Evolutionary conservation across 495 filamentous ascomycete species (phyloP).

Genomic region (Trichocladium uniseriatum): DNA sequence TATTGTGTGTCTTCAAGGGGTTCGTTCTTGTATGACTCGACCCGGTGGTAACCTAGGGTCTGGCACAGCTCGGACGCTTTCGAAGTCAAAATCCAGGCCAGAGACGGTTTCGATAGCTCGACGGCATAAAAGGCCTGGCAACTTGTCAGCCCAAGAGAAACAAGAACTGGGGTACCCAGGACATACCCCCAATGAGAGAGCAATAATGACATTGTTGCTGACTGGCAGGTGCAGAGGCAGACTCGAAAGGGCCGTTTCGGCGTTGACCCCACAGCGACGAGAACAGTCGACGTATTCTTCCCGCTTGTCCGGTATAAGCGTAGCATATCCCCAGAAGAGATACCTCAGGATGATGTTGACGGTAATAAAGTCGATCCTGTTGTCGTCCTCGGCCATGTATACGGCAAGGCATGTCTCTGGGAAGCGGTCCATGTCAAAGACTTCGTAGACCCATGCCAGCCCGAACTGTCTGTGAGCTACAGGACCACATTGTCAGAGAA

Average conservation of each 20-base stretch:
- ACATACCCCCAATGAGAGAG: constrained; percentile 46
- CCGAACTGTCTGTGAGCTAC: not conserved
- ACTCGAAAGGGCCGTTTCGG: constrained; percentile 47
- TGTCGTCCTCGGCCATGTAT: constrained; percentile 48
- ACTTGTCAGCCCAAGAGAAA: not conserved
- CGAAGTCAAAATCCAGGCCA: constrained; percentile 50
- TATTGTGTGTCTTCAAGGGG: constrained; percentile 17
- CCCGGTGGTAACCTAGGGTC: constrained; percentile 52
- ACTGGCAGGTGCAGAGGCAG: constrained; percentile 49
- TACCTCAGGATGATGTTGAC: constrained; percentile 48
- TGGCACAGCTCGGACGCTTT: constrained; percentile 52
- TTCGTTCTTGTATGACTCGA: constrained; percentile 44
- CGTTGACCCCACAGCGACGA: constrained; percentile 41
- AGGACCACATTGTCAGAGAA: not conserved
- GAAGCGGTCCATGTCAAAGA: constrained; percentile 41
- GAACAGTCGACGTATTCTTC: constrained; percentile 28
- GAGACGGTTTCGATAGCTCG: constrained; percentile 52
- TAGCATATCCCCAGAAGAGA: constrained; percentile 41
- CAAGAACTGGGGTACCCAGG: not conserved
- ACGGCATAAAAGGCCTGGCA: constrained; percentile 40
- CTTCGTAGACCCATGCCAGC: constrained; percentile 28
- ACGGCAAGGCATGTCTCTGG: constrained; percentile 45
- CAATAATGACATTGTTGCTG: constrained; percentile 46
- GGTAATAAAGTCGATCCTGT: constrained; percentile 43
- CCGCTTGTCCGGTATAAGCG: constrained; percentile 11